Conservation (phyloP, 1,284 basidiomycete species). For the Ustanciosporium gigantosporum region DNA sequence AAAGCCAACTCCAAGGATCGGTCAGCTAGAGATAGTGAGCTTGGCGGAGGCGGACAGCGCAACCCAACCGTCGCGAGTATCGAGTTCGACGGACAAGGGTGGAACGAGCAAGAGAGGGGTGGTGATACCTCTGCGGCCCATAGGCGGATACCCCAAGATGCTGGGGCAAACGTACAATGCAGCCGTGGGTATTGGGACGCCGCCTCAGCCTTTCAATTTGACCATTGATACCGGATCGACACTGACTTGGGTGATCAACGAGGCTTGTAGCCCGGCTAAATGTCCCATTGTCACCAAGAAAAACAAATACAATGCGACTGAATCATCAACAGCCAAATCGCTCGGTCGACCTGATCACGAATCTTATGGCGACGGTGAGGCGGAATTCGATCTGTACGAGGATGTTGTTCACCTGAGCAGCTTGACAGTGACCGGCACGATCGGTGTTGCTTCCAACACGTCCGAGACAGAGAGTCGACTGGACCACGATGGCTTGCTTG, state of each 20-base stretch:
- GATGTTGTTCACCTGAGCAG: constrained; percentile 9
- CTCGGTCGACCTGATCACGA: constrained; percentile 9
- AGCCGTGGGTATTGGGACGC: constrained; percentile 14
- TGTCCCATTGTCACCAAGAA: constrained; percentile 13
- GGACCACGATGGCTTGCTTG: constrained; percentile 28
- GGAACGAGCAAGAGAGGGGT: constrained; percentile 12
- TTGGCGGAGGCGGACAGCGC: too few species aligned
- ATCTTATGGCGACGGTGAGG: constrained; percentile 33
- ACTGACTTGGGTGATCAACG: constrained; percentile 19
- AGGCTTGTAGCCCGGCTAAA: constrained; percentile 8
- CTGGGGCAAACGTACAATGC: constrained; percentile 27
- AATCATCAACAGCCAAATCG: constrained; percentile 7
- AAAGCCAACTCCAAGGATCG: too few species aligned
- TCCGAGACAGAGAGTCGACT: constrained; percentile 16
- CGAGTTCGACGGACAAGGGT: too few species aligned
- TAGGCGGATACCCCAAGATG: constrained; percentile 25
- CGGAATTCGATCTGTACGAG: constrained; percentile 12
- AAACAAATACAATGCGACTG: constrained; percentile 6
- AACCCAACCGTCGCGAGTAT: too few species aligned
- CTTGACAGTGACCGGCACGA: constrained; percentile 3
- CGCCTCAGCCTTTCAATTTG: constrained; percentile 15
- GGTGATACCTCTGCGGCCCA: constrained; percentile 2
- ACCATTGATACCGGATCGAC: constrained; percentile 31
- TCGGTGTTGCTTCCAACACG: constrained; percentile 20
- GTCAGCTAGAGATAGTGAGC: too few species aligned